Conservation (phyloP, 805 yeast genomes). For the Candida sonorensis region DNA sequence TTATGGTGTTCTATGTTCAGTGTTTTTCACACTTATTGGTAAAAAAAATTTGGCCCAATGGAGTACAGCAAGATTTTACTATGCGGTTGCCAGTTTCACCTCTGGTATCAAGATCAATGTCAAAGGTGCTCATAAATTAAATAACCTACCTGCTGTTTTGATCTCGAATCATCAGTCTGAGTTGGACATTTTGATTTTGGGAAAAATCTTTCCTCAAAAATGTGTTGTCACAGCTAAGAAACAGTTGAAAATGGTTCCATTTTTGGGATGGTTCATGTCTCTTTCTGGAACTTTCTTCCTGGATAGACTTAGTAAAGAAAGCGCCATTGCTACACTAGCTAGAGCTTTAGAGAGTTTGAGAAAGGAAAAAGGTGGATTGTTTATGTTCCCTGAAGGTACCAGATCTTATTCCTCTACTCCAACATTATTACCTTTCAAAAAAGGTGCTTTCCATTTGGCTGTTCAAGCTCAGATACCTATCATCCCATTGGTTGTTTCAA, state of each 20-base stretch:
- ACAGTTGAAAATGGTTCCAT: constrained; percentile 75
- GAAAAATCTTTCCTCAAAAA: constrained; percentile 77
- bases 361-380: constrained; percentile 62
- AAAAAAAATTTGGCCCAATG: constrained; percentile 80
- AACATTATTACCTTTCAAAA: constrained; percentile 79
- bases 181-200: constrained; percentile 75
- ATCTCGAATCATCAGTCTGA: constrained; percentile 90
- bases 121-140: constrained; percentile 55
- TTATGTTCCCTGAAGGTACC: constrained; percentile 97
- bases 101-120: constrained; percentile 69
- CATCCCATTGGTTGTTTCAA: constrained; percentile 81
- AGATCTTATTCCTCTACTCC: constrained; percentile 71
- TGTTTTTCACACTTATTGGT: constrained; percentile 58
- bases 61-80: constrained; percentile 81
- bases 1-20: constrained; percentile 75
- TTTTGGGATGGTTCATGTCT: constrained; percentile 96
- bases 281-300: constrained; percentile 87
- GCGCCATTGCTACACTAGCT: constrained; percentile 70
- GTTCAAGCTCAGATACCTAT: constrained; percentile 86
- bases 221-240: constrained; percentile 91
- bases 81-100: constrained; percentile 47
- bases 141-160: constrained; percentile 65
- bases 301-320: constrained; percentile 70
- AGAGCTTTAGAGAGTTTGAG: constrained; percentile 60
- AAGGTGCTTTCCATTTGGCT: constrained; percentile 98